Evolutionary conservation across 2,329 filamentous ascomycete genomes (phyloP), one percentile per base, ranked within the genome.

Genomic region (Pseudopithomyces chartarum): DNA sequence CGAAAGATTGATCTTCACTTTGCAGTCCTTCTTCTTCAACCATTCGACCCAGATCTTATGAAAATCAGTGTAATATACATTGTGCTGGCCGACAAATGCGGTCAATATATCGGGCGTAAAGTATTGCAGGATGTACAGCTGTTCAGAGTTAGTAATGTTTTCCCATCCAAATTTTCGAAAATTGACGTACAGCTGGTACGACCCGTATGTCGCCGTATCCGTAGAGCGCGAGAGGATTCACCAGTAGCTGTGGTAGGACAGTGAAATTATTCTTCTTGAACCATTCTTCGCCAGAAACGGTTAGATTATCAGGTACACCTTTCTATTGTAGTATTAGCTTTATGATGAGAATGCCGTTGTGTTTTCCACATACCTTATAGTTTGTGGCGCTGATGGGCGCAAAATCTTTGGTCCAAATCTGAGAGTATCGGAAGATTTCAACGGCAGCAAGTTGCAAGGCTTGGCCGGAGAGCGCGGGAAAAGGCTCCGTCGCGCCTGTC

Each of bases 111-210:
- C 73, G 15, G 73, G 73, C 2, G 72, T 74, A 26, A 76, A 73
- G 65, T 76, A 76, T 55, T 74, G 68, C 38, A 76, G 59, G 52
- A 75, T 69, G 62, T 76, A 76, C 23, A 76, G 68, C 73, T 76
- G 55, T 20, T 36, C 60, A 56, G 52, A 61, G 66, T 74, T 56
- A 72, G 69, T 55, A 58, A 23, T 38, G 66, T 63, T 54, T 66
- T 64, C 52, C 51, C n/a, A 12, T 0, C n/a, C 19, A 13, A 3
- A 20, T 53, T 46, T 63, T 49, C 48, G 39, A 44, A 54, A n/a
- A 11, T 51, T 61, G 58, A 69, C 73, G 64, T 73, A 76, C 73
- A 15, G 73, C 73, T 52, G 73, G 73, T 5, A 76, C 71, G 32
- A 68, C 62, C 39, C 70, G 69, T 34, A 75, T 73, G 57, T 76